Conservation (phyloP, 371 early-diverging fungal genomes). For the Mucor ambiguus region DNA sequence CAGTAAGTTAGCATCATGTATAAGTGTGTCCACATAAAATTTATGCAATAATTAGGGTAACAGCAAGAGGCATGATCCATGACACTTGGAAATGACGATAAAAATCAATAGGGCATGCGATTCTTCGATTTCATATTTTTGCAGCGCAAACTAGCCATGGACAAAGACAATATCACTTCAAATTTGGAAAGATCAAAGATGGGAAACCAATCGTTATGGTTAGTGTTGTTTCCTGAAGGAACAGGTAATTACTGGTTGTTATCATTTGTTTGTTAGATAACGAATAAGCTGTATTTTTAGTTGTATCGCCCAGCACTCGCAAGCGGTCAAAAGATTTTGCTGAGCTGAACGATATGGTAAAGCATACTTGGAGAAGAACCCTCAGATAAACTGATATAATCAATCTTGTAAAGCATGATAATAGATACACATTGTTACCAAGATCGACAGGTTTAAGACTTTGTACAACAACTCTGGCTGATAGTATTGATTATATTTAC, state of each 20-base stretch:
- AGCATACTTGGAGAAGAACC: not conserved
- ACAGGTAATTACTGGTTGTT: conserved; percentile 46
- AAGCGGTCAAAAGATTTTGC: conserved; percentile 53
- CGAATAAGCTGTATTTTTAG: not conserved
- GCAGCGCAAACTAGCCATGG: conserved; percentile 77
- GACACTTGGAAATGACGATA: not conserved
- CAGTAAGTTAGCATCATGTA: conserved; percentile 47
- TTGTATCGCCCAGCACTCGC: conserved; percentile 37
- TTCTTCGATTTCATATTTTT: conserved; percentile 88
- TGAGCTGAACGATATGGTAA: conserved; percentile 52
- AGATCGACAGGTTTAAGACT: conserved; percentile 75
- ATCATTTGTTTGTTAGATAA: conserved; percentile 32
- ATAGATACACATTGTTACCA: conserved; percentile 73
- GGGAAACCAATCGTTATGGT: conserved; percentile 70
- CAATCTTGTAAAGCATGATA: conserved; percentile 36
- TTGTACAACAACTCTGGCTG: conserved; percentile 61
- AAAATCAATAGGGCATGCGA: conserved; percentile 76
- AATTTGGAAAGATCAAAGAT: conserved; percentile 42
- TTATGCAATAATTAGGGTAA: conserved; percentile 6
- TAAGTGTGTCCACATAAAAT: not conserved
- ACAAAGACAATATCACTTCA: conserved; percentile 55
- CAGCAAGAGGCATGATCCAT: not conserved
- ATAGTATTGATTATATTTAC: conserved; percentile 69
- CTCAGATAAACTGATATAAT: not conserved
- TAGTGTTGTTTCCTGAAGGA: conserved; percentile 92